Base-by-base conservation (phyloP, 2,329 filamentous ascomycete species). In the Sporothrix inflata region DNA sequence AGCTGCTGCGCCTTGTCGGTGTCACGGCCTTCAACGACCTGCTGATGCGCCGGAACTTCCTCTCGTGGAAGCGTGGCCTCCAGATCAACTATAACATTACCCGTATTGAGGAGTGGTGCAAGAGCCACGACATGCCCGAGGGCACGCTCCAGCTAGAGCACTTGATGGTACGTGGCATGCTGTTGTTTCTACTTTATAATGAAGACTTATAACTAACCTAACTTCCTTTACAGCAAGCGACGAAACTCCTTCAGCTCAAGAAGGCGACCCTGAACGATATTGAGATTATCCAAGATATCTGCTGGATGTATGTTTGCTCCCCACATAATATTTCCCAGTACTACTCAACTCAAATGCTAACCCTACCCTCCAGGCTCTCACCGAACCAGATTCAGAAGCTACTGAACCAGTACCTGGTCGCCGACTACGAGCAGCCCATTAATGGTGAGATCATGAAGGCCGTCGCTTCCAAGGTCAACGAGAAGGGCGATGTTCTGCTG, bases 31-130 rank as follows among this genome's bases (percentile, higher is more conserved):
- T 99, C 85, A 99, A 99, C 81, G 96, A 99, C 80, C 85, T 99
- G 75, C 88, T 99, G 76, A 98, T 99, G 94, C 90, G 96, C 78
- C 90, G 96, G 77, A 98, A 98, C 83, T 99, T 99, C 88, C 88
- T 99, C 72, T 98, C 94, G 0, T 99, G 96, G 96, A 99, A 99
- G 87, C 94, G 96, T 82, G 96, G 96, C 77, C 89, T 99, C 71
- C 96, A 99, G 83, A 99, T 99, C 85, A 99, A 99, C 85, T 99
- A 99, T 87, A 99, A 99, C 84, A 99, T 99, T 81, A 99, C 96
- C 30, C 90, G 96, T 72, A 99, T 99, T 75, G 96, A 99, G 82
- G 96, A 99, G 83, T 99, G 96, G 96, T 99, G 96, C 85, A 99
- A 99, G 89, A 97, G 94, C 79, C 97, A 99, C 81, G 96, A 98